phyloP scores from a whole-genome alignment of 306 rosid genomes.

The Prunus kanzakura region DNA sequence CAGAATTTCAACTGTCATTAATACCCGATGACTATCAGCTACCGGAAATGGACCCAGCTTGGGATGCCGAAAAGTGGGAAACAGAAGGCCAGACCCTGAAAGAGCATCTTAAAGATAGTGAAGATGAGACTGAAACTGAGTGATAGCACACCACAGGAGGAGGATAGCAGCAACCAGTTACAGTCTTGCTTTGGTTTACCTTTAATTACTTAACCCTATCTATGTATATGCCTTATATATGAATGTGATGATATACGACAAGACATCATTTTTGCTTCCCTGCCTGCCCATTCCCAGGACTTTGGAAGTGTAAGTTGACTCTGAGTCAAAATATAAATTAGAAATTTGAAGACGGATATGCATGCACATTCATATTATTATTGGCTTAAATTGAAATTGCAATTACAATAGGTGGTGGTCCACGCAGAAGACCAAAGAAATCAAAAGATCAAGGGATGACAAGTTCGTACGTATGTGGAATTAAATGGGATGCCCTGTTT shows the following conservation, averaged over 20 bases:
- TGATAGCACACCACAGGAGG: conserved; percentile 9
- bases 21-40: conserved; percentile 75
- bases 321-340: too few species aligned
- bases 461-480: background rate
- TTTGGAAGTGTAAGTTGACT: too few species aligned
- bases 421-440: background rate
- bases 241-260: background rate
- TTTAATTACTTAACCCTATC: background rate
- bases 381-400: too few species aligned
- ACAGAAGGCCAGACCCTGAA: conserved; percentile 56
- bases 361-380: background rate
- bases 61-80: conserved; percentile 71
- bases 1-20: conserved; percentile 84
- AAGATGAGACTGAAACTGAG: conserved; percentile 44
- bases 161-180: background rate
- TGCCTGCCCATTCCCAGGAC: too few species aligned
- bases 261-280: too few species aligned
- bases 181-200: background rate
- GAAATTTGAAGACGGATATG: too few species aligned
- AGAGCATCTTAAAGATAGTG: conserved; percentile 69
- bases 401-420: background rate
- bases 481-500: background rate
- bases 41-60: conserved; percentile 65
- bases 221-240: background rate
- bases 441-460: background rate